A percentile compares a stretch with the other conserved stretches of the same genome.
Conservation (phyloP, 2,329 filamentous ascomycete species). For the Aureobasidium uvarum region DNA sequence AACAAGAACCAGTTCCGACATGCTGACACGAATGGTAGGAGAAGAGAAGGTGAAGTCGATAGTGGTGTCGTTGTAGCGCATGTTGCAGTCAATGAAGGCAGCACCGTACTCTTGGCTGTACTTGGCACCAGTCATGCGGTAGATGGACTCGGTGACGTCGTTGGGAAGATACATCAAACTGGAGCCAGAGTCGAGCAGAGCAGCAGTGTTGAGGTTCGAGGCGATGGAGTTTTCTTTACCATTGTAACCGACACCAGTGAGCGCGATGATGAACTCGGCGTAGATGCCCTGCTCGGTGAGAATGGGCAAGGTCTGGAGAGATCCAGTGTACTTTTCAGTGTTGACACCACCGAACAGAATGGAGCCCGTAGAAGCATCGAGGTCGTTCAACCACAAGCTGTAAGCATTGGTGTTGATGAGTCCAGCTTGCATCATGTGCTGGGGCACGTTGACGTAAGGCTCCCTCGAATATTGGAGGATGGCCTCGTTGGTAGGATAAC, state of each 20-base stretch:
- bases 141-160: slow-evolving; percentile 52
- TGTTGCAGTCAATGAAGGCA: slow-evolving; percentile 55
- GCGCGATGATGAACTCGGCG: slow-evolving; percentile 54
- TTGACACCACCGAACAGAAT: slow-evolving; percentile 82
- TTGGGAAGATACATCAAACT: slow-evolving; percentile 68
- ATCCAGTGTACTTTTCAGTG: slow-evolving; percentile 67
- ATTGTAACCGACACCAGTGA: slow-evolving; percentile 49
- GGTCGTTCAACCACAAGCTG: slow-evolving; percentile 63
- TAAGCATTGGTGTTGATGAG: slow-evolving; percentile 64
- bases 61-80: slow-evolving; percentile 50
- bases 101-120: slow-evolving; percentile 45
- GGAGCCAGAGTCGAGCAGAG: slow-evolving; percentile 73
- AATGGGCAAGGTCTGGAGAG: slow-evolving; percentile 61
- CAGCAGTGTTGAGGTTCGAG: slow-evolving; percentile 48
- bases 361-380: slow-evolving; percentile 63
- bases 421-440: slow-evolving; percentile 61
- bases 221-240: slow-evolving; percentile 47
- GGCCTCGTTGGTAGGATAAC: slow-evolving; percentile 77
- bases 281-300: slow-evolving; percentile 50
- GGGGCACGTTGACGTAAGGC: slow-evolving; percentile 61
- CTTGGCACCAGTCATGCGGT: slow-evolving; percentile 42
- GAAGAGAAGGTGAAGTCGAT: slow-evolving; percentile 59
- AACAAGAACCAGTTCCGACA: slow-evolving; percentile 57
- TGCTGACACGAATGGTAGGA: slow-evolving; percentile 54
- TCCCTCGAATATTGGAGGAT: slow-evolving; percentile 57